phyloP scores from a whole-genome alignment of 352 stramenopile species.

The Pythium utonaiense region DNA sequence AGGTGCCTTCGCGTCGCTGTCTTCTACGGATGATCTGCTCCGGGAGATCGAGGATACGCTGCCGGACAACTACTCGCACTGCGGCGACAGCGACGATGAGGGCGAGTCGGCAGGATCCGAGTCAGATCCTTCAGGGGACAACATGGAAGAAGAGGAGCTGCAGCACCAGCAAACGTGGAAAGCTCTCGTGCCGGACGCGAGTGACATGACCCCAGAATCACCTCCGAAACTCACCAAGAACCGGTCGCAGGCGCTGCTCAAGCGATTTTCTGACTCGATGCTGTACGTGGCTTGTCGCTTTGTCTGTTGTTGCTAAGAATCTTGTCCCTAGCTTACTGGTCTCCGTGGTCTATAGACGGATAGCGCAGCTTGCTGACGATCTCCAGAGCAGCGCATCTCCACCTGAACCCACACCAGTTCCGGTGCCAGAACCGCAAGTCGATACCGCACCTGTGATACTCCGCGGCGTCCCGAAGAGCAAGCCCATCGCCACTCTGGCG shows the following conservation, averaged over 20 bases:
- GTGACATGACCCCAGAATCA: background rate
- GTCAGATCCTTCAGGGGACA: constrained; percentile 68
- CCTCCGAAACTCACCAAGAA: constrained; percentile 10
- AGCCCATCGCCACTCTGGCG: constrained; percentile 3
- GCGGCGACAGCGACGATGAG: constrained; percentile 33
- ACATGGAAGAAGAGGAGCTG: constrained; percentile 59
- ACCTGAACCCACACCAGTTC: background rate
- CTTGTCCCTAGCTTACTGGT: background rate
- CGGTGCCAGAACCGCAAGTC: background rate
- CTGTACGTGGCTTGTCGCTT: constrained; percentile 16
- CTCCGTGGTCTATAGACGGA: background rate
- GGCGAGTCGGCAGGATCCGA: constrained; percentile 58
- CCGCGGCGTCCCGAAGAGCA: background rate
- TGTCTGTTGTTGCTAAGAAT: background rate
- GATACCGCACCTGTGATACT: background rate
- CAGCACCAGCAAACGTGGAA: constrained; percentile 27
- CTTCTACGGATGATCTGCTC: constrained; percentile 47
- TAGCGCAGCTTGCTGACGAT: background rate
- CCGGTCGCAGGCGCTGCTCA: constrained; percentile 20
- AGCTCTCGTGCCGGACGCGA: constrained; percentile 1
- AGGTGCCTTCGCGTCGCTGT: constrained; percentile 33
- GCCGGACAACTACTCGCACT: constrained; percentile 35
- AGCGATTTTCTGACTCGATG: constrained; percentile 29
- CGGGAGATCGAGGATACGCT: constrained; percentile 64
- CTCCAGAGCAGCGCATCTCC: background rate